Conservation (phyloP, 495 filamentous ascomycete genomes). For the Glarea lozoyensis region DNA sequence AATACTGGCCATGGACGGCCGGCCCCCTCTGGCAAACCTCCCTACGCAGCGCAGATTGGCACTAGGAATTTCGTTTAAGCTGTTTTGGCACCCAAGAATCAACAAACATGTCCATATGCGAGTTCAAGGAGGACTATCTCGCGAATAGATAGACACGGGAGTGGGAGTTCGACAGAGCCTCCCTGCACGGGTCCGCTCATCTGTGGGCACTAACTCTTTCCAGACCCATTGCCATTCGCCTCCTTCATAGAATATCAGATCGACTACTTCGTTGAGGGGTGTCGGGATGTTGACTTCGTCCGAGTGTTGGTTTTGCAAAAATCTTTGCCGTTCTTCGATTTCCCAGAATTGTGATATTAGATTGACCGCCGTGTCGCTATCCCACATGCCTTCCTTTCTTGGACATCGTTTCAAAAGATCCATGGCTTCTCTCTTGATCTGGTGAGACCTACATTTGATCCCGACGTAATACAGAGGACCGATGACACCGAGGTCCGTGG, state of each 20-base stretch:
- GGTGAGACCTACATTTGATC: conserved; percentile 29
- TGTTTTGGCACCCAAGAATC: too few relatives aligned
- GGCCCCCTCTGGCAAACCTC: too few relatives aligned
- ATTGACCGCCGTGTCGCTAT: conserved; percentile 11
- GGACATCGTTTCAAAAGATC: conserved; percentile 25
- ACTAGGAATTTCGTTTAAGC: too few relatives aligned
- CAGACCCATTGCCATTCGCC: neutral
- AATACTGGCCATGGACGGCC: too few relatives aligned
- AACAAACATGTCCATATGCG: too few relatives aligned
- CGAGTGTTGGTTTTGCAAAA: neutral
- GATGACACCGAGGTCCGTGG: conserved; percentile 28
- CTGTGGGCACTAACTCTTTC: too few relatives aligned
- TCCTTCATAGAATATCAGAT: neutral
- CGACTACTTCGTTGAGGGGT: neutral
- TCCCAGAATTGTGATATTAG: conserved; percentile 13
- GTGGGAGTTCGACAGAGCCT: too few relatives aligned
- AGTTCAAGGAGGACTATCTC: too few relatives aligned
- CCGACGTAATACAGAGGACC: conserved; percentile 29
- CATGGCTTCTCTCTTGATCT: conserved; percentile 31
- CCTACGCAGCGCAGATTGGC: too few relatives aligned
- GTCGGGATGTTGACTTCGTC: too few relatives aligned
- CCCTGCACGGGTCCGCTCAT: too few relatives aligned
- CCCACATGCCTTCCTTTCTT: conserved; percentile 41
- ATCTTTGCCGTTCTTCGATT: conserved; percentile 7
- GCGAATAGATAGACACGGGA: too few relatives aligned